A percentile compares a stretch with the other conserved stretches of the same genome.
These are phyloP conservation scores for Plasmodium billcollinsi DNA, from an alignment of 169 alveolate species.

Conservation along the genomic window DNA sequence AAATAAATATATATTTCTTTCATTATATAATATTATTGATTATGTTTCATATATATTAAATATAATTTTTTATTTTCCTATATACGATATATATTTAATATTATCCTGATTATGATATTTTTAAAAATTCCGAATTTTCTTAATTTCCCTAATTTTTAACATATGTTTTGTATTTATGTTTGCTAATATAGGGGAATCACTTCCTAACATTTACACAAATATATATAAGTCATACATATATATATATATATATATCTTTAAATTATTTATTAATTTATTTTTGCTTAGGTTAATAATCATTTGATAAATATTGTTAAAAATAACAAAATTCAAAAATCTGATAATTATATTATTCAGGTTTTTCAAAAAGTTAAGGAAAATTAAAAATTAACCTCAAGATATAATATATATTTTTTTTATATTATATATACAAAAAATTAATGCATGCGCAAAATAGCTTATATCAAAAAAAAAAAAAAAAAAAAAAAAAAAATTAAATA, in stretches of 20 bases:
- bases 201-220: background rate
- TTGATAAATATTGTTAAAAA: conserved; percentile 51
- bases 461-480: conserved; percentile 46
- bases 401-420: background rate
- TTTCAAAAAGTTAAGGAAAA: conserved; percentile 43
- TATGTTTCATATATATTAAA: background rate
- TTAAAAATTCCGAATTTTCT: background rate
- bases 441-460: conserved; percentile 74
- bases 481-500: conserved; percentile 12
- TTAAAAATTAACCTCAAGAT: background rate
- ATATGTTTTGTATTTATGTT: no score
- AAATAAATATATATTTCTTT: background rate
- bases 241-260: conserved; percentile 2
- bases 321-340: conserved; percentile 51
- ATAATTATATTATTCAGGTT: conserved; percentile 74
- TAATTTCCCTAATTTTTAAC: background rate
- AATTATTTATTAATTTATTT: conserved; percentile 18
- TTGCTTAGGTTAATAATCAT: conserved; percentile 57
- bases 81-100: no score
- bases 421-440: background rate
- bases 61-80: no score
- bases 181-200: background rate
- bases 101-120: background rate
- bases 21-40: conserved; percentile 1
- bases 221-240: conserved; percentile 2